Conservation (phyloP, 108 stramenopile species). For the Fragilariopsis cylindrus region DNA sequence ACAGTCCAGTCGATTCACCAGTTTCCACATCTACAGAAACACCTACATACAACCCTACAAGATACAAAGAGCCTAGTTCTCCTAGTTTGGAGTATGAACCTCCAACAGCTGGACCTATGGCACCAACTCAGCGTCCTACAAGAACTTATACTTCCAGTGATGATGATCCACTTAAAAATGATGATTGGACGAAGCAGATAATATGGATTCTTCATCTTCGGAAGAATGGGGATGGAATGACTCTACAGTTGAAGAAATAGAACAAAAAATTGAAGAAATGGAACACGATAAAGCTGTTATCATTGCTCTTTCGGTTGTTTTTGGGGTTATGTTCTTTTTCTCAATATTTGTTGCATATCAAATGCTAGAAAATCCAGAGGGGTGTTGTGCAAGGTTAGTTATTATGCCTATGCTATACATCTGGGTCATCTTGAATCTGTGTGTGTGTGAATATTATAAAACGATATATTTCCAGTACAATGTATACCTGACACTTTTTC, state of each 20-base stretch:
- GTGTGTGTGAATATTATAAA: neutral
- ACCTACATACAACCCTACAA: neutral
- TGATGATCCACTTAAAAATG: conserved; percentile 25
- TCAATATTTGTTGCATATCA: conserved; percentile 69
- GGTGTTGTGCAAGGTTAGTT: conserved; percentile 59
- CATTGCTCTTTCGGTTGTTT: conserved; percentile 32
- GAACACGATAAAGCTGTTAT: conserved; percentile 41
- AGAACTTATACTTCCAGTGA: conserved; percentile 30
- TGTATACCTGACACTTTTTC: neutral
- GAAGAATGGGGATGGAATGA: conserved; percentile 12
- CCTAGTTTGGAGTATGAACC: neutral
- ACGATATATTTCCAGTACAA: neutral
- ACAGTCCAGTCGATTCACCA: neutral
- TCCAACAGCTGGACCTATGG: conserved; percentile 1
- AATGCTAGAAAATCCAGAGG: conserved; percentile 79
- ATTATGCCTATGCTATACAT: neutral
- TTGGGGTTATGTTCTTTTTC: conserved; percentile 52
- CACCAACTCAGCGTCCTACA: conserved; percentile 11
- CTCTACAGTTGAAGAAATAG: conserved; percentile 32
- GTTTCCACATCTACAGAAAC: neutral
- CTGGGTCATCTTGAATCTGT: neutral
- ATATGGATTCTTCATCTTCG: neutral
- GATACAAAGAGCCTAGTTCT: neutral
- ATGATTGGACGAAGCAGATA: neutral
- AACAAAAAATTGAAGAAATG: conserved; percentile 42